These are phyloP conservation scores for Microcyclospora tardicrescens DNA, from an alignment of 2,329 filamentous ascomycete species.

Conservation along the genomic window DNA sequence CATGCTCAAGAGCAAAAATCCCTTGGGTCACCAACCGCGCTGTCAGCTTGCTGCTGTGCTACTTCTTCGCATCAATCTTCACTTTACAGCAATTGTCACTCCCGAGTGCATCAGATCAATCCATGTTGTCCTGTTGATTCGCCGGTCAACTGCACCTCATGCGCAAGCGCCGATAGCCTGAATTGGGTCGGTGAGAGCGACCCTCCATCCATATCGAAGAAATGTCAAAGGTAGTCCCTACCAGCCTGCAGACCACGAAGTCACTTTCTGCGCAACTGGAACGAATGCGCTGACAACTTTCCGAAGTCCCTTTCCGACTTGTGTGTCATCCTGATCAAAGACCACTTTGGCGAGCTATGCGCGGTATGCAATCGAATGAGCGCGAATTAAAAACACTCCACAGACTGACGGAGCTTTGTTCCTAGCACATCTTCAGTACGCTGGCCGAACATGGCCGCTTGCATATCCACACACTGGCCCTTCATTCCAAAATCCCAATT, in stretches of 20 bases:
- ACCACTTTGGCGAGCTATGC: constrained; percentile 81
- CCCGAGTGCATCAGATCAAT: too few species aligned
- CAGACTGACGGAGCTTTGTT: neutral
- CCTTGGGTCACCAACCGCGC: too few species aligned
- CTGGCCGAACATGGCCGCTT: constrained; percentile 71
- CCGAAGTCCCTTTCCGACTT: constrained; percentile 69
- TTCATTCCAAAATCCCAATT: constrained; percentile 59
- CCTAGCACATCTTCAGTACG: constrained; percentile 68
- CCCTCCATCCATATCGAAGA: constrained; percentile 56
- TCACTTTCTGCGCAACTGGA: too few species aligned
- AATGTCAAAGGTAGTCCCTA: too few species aligned
- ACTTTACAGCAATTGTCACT: too few species aligned
- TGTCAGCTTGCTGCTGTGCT: too few species aligned
- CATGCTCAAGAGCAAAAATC: too few species aligned
- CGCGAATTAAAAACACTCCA: neutral
- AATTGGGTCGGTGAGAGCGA: neutral
- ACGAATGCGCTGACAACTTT: neutral
- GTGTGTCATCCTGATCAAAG: constrained; percentile 76
- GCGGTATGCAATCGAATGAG: constrained; percentile 49
- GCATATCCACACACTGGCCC: constrained; percentile 53
- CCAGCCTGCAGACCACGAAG: too few species aligned
- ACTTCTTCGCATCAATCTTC: too few species aligned
- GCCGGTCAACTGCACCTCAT: too few species aligned
- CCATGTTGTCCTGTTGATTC: too few species aligned
- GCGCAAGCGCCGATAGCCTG: neutral